Evolutionary conservation across 2,329 filamentous ascomycete species (phyloP).

Genomic region (Calonectria naviculata): DNA sequence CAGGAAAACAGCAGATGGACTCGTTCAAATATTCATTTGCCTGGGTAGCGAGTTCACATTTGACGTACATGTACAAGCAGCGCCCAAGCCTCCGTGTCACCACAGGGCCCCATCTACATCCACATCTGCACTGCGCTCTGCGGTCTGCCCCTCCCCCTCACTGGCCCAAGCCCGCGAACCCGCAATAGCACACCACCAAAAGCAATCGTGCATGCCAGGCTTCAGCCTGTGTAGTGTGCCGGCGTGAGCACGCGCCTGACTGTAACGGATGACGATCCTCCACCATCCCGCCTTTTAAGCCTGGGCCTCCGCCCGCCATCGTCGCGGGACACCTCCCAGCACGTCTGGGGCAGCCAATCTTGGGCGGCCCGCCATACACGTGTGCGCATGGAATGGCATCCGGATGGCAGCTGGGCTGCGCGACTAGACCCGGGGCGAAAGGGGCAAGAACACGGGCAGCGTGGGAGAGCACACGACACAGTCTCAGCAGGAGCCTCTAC

Average conservation of each 20-base stretch:
- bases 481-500: neutral
- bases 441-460: neutral
- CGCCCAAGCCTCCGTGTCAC: neutral
- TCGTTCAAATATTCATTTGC: neutral
- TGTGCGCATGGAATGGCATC: constrained; percentile 29
- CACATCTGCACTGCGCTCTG: neutral
- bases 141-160: constrained; percentile 7
- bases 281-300: constrained; percentile 7
- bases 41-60: neutral
- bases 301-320: neutral
- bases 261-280: constrained; percentile 11
- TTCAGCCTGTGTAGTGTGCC: constrained; percentile 19
- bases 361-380: constrained; percentile 37
- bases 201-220: neutral
- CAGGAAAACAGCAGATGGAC: neutral
- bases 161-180: neutral
- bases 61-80: neutral
- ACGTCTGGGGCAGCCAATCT: constrained; percentile 34
- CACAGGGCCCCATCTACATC: neutral
- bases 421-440: neutral
- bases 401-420: constrained; percentile 19
- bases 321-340: neutral
- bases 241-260: constrained; percentile 18
- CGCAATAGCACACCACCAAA: neutral
- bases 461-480: constrained; percentile 4